Evolutionary conservation across 768 basidiomycete genomes (phyloP), one percentile per base, ranked within the genome.

Genomic region (Leucocoprinus birnbaumii): DNA sequence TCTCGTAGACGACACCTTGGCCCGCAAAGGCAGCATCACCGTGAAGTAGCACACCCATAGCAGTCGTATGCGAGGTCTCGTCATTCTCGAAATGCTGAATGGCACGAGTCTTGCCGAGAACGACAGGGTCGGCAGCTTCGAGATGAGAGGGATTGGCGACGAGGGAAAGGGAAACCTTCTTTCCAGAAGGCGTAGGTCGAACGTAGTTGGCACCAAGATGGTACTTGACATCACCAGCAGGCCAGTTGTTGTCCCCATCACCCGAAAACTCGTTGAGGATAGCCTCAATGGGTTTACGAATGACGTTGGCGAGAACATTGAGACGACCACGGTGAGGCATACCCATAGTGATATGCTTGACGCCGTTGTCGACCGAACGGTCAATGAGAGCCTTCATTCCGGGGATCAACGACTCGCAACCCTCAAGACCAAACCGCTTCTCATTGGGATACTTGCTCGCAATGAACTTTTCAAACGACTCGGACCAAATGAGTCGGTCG

Each of bases 381-480:
- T 99, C 97, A 59, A 99, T 97, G 66, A 99, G 86, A 1, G 96
- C 97, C 75, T 99, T 99, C 97, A 99, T 99, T 51, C 97, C 97
- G 25, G 97, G 97, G 63, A 98, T 89, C 62, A 99, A 86, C 25
- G 93, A 83, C 73, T 99, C 97, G 71, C 94, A 97, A 53, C 97
- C 97, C 72, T 99, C 97, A 41, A 99, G 83, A 71, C 97, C 97
- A 72, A 99, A 99, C 45, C 97, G 89, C 74, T 99, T 99, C 79
- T 99, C 97, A 74, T 98, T 99, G 62, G 97, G 97, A 74, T 92
- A 97, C 71, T 98, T 99, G 80, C 85, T 91, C 19, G 94, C 89
- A 59, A 99, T 94, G 80, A 98, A 99, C 66, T 94, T 94, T 71
- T 99, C 97, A 66, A 98, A 98, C 3, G 91, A 89, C 65, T 98